Percentiles rank a stretch among this genome's conserved stretches.
Evolutionary conservation across 2,329 filamentous ascomycete genomes (phyloP).

Genomic region (Fusarium sp.): DNA sequence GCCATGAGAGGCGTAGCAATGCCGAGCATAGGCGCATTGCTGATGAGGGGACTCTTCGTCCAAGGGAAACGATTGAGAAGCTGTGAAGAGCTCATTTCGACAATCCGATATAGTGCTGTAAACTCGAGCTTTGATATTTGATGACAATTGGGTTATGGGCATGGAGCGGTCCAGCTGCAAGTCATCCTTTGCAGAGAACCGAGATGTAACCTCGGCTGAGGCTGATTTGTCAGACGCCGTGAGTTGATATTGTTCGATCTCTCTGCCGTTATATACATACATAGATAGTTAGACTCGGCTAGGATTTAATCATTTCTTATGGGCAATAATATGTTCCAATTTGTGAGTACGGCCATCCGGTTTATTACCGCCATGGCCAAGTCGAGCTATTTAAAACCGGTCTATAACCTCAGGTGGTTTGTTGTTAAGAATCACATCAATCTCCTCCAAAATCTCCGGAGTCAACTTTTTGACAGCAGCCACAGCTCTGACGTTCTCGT

Average conservation of each 20-base stretch:
- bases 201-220: background rate
- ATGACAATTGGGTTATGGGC: background rate
- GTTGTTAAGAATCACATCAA: constrained; percentile 67
- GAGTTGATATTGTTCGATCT: background rate
- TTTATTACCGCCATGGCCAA: background rate
- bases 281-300: background rate
- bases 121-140: background rate
- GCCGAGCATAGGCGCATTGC: constrained; percentile 51
- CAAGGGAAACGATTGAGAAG: constrained; percentile 46
- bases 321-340: background rate
- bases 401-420: constrained; percentile 58
- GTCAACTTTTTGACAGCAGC: constrained; percentile 64
- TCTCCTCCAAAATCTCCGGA: constrained; percentile 66
- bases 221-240: constrained; percentile 27
- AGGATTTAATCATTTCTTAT: background rate
- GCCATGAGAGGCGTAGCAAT: constrained; percentile 47
- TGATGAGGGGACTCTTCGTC: constrained; percentile 44
- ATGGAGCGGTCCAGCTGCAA: background rate
- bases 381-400: constrained; percentile 28
- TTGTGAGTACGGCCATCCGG: background rate
- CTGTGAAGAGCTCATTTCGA: constrained; percentile 39
- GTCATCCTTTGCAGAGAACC: background rate
- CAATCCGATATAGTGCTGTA: background rate
- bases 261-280: background rate
- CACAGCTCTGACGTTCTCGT: constrained; percentile 66